phyloP scores from a whole-genome alignment of 2,329 filamentous ascomycete species.

The Colletotrichum orchidophilum region DNA sequence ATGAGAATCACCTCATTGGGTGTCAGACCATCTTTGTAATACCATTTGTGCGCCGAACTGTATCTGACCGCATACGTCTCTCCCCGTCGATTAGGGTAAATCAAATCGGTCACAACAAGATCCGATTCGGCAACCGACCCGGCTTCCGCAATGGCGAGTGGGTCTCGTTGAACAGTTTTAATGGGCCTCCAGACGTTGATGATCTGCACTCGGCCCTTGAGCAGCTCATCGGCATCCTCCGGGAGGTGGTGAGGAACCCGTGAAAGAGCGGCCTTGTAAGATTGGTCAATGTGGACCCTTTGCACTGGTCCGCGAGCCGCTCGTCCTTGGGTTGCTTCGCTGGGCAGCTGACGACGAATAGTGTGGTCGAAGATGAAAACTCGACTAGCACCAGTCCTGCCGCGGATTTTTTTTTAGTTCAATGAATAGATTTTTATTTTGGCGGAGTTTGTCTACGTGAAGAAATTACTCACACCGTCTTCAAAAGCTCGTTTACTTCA shows the following conservation, averaged over 20 bases:
- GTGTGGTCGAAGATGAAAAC: conserved; percentile 72
- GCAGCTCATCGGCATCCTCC: conserved; percentile 53
- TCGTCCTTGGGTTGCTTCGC: conserved; percentile 61
- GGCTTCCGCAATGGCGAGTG: conserved; percentile 63
- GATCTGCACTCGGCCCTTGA: conserved; percentile 58
- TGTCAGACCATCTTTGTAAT: conserved; percentile 59
- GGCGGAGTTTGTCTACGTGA: too few relatives aligned
- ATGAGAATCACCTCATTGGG: conserved; percentile 66
- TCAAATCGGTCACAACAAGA: conserved; percentile 57
- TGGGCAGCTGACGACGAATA: conserved; percentile 50
- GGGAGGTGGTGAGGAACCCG: conserved; percentile 56
- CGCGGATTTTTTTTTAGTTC: too few relatives aligned
- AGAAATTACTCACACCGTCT: conserved; percentile 63
- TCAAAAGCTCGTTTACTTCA: conserved; percentile 74
- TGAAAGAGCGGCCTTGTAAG: conserved; percentile 52
- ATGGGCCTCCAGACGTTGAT: conserved; percentile 65
- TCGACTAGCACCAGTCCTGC: conserved; percentile 63
- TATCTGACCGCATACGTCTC: conserved; percentile 59
- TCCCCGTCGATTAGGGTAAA: conserved; percentile 60
- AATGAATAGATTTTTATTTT: too few relatives aligned
- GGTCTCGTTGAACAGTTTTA: conserved; percentile 60
- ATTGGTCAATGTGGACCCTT: conserved; percentile 65
- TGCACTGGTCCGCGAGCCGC: conserved; percentile 54
- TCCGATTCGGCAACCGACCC: conserved; percentile 59
- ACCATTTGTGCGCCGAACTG: conserved; percentile 57